A percentile compares a stretch with the other conserved stretches of the same genome.
These are phyloP conservation scores for Lyophyllum atratum DNA, from an alignment of 768 basidiomycete genomes.

Conservation along the genomic window DNA sequence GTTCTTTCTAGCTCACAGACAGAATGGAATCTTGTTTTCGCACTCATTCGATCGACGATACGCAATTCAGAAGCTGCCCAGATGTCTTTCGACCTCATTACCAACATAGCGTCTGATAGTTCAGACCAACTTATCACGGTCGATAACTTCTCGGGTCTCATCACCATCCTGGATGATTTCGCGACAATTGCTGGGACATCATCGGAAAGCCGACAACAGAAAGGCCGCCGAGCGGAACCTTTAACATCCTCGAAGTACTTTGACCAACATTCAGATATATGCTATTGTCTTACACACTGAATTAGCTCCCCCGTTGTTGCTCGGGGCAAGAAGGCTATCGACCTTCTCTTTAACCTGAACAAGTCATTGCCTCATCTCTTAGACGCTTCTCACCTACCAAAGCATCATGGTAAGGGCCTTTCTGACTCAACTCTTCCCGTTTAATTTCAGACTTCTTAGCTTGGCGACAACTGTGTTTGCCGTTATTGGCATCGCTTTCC, in stretches of 20 bases:
- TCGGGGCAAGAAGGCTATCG: constrained; percentile 81
- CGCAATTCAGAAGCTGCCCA: constrained; percentile 87
- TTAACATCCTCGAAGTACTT: constrained; percentile 53
- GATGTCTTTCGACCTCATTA: constrained; percentile 79
- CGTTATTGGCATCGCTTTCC: constrained; percentile 69
- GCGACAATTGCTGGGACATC: constrained; percentile 68
- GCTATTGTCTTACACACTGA: neutral
- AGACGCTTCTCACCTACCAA: constrained; percentile 43
- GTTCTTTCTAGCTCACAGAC: constrained; percentile 69
- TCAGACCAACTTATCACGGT: constrained; percentile 58
- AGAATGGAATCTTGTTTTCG: constrained; percentile 94
- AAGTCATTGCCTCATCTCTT: constrained; percentile 63
- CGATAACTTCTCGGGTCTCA: constrained; percentile 82
- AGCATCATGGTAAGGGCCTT: constrained; percentile 39
- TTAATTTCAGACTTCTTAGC: constrained; percentile 36
- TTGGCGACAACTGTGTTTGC: constrained; percentile 79
- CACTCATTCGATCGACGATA: constrained; percentile 82
- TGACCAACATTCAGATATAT: neutral
- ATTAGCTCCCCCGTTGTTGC: constrained; percentile 74
- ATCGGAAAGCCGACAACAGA: constrained; percentile 58
- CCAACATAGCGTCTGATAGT: constrained; percentile 63
- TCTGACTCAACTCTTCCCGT: neutral
- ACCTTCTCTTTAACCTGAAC: constrained; percentile 75
- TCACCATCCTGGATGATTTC: constrained; percentile 86
- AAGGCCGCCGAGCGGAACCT: constrained; percentile 50